Evolutionary conservation across 176 grass and related monocot species (phyloP).

Genomic region (Raddia distichophylla): DNA sequence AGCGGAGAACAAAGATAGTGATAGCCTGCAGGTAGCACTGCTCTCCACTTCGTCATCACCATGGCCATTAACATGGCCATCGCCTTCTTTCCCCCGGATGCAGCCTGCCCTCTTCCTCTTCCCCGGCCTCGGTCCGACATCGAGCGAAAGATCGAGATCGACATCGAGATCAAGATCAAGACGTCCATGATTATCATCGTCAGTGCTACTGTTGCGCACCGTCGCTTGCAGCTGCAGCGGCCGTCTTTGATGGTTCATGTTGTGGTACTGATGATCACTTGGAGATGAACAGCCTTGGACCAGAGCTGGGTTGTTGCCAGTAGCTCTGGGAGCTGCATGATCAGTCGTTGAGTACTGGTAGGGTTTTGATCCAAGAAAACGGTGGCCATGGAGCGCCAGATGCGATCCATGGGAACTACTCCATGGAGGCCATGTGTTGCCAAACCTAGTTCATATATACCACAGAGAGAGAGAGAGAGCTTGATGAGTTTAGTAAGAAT

Average conservation of each 20-base stretch:
- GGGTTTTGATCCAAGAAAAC: slow-evolving; percentile 27
- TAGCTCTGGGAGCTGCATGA: slow-evolving; percentile 23
- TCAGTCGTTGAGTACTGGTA: slow-evolving; percentile 9
- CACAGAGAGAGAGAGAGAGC: not conserved
- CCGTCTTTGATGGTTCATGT: slow-evolving; percentile 23
- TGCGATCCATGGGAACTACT: slow-evolving; percentile 39
- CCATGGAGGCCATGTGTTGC: slow-evolving; percentile 38
- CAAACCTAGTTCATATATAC: slow-evolving; percentile 27
- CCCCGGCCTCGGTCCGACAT: not conserved
- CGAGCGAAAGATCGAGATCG: slow-evolving; percentile 43
- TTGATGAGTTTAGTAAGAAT: not conserved
- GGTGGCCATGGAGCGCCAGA: slow-evolving; percentile 19
- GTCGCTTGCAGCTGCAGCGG: not conserved
- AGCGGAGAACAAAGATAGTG: slow-evolving; percentile 43
- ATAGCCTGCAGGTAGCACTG: slow-evolving; percentile 18
- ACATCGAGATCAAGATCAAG: slow-evolving; percentile 42
- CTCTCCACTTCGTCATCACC: slow-evolving; percentile 31
- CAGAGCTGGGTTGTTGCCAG: not conserved
- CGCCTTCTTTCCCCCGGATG: not conserved
- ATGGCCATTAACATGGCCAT: not conserved
- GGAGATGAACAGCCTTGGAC: slow-evolving; percentile 3
- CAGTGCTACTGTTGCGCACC: not conserved
- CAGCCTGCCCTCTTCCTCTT: slow-evolving; percentile 8
- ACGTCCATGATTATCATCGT: not conserved
- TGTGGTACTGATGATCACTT: not conserved